phyloP scores from a whole-genome alignment of 169 alveolate species.

The Eimeria tenella region DNA sequence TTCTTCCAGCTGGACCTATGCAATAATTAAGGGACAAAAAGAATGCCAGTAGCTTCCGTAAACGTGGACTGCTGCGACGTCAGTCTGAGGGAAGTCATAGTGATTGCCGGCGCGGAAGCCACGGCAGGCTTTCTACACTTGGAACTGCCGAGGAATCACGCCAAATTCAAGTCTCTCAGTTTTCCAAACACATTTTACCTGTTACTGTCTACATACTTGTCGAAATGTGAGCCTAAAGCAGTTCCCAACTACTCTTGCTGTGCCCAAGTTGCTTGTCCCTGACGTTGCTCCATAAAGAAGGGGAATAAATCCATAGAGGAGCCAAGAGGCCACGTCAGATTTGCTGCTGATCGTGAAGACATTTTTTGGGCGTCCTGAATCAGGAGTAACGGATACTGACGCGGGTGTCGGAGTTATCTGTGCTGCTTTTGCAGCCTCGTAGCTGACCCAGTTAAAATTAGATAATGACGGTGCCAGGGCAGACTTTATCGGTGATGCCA shows the following conservation, averaged over 20 bases:
- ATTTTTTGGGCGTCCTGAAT: slow-evolving; percentile 12
- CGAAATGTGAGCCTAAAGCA: slow-evolving; percentile 66
- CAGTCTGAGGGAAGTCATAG: too few relatives aligned
- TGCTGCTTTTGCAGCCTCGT: not conserved
- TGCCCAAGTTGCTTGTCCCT: slow-evolving; percentile 55
- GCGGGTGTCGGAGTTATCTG: not conserved
- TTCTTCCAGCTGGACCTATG: slow-evolving; percentile 19
- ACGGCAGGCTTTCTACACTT: too few relatives aligned
- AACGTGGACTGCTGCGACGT: too few relatives aligned
- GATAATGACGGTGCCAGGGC: slow-evolving; percentile 52
- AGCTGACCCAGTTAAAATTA: slow-evolving; percentile 30
- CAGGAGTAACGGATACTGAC: not conserved
- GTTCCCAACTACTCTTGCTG: slow-evolving; percentile 34
- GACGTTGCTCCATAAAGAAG: slow-evolving; percentile 56
- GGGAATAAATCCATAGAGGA: slow-evolving; percentile 52
- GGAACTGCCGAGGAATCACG: too few relatives aligned
- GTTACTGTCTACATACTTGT: slow-evolving; percentile 2
- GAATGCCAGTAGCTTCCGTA: not conserved
- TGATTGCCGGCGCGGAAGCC: too few relatives aligned
- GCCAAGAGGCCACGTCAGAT: slow-evolving; percentile 73
- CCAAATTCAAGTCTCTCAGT: too few relatives aligned
- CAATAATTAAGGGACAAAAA: not conserved
- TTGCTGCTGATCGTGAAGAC: slow-evolving; percentile 17
- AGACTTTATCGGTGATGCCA: slow-evolving; percentile 11
- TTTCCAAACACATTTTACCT: too few relatives aligned